Percentiles rank a stretch among this genome's conserved stretches.
These are phyloP conservation scores for Cutaneotrichosporon spelunceum DNA, from an alignment of 1,284 basidiomycete genomes.

Conservation along the genomic window DNA sequence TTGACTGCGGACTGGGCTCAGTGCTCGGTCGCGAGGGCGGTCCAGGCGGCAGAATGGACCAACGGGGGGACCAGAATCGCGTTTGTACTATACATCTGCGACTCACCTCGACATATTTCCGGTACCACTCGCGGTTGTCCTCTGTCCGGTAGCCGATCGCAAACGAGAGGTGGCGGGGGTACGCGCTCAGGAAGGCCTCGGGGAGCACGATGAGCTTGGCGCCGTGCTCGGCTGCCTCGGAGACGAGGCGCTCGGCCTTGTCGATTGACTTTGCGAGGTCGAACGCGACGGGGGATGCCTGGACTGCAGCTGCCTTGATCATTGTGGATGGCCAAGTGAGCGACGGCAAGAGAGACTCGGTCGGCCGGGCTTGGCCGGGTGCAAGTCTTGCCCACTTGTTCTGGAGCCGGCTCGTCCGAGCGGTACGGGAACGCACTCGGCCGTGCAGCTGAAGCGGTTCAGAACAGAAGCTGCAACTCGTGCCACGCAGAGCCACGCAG, in stretches of 20 bases:
- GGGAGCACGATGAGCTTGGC: constrained; percentile 65
- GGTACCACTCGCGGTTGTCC: constrained; percentile 38
- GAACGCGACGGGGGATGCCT: constrained; percentile 53
- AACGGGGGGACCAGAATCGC: no score
- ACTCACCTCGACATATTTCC: constrained; percentile 51
- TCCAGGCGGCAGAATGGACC: no score
- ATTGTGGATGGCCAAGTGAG: neutral
- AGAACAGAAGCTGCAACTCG: no score
- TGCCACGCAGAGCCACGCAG: no score
- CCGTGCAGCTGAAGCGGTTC: no score
- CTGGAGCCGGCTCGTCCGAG: no score
- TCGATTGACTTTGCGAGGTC: constrained; percentile 58
- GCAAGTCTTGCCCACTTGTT: neutral
- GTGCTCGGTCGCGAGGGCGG: neutral
- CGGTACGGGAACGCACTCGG: no score
- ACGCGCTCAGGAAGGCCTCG: constrained; percentile 59
- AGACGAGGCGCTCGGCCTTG: constrained; percentile 59
- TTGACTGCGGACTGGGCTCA: constrained; percentile 21
- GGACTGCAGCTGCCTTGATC: constrained; percentile 31
- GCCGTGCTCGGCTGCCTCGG: constrained; percentile 57
- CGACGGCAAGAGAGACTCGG: neutral
- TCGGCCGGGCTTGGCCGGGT: neutral
- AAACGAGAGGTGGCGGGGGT: constrained; percentile 44
- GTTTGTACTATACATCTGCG: no score
- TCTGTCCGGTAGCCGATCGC: constrained; percentile 32